Evolutionary conservation across 2,329 filamentous ascomycete species (phyloP), one percentile per base, ranked within the genome.

Genomic region (Pseudocercospora vitis): DNA sequence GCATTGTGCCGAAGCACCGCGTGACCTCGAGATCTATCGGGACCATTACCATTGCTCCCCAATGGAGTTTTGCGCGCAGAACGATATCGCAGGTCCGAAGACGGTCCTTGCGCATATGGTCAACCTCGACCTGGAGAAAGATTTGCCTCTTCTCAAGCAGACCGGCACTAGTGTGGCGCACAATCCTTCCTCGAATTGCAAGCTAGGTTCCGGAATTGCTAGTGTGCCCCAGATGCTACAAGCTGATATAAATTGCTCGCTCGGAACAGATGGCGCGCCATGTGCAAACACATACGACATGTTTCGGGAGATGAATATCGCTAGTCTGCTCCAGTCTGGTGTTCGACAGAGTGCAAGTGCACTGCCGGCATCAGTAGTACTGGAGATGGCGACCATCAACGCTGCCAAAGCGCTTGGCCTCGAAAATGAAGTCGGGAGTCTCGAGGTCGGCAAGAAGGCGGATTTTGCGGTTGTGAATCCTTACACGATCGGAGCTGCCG

Each of bases 71-170:
- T 76, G 73, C 59, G 48, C 62, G 7, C 56, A 63, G 5, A 74
- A 69, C 2, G 68, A 69, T n/a, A 64, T 77, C 8, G 65, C 73
- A 8, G 71, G 71, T 7, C 67, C 67, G 1, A 69, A 70, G n/a
- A 79, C 74, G 0, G 77, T 80, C 0, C 70, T 81, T 1, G 78
- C 74, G 1, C 78, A 80, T 60, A 78, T 80, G 76, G 76, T 78
- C 2, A 75, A 80, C 58, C 67, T 79, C 3, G 75, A 79, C 23
- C 50, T 52, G 57, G 68, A 68, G 29, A 64, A 57, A 1, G 77
- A 79, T 55, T 66, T 78, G 26, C 57, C 66, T 3, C 63, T 71
- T 2, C 65, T 78, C 14, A 64, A 65, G 4, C 59, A 68, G n/a
- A 72, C 71, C 0, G 69, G 70, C 7, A 75, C 74, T 0, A 70